Base-by-base conservation (phyloP, 371 early-diverging fungal species). In the Parasitella parasitica region DNA sequence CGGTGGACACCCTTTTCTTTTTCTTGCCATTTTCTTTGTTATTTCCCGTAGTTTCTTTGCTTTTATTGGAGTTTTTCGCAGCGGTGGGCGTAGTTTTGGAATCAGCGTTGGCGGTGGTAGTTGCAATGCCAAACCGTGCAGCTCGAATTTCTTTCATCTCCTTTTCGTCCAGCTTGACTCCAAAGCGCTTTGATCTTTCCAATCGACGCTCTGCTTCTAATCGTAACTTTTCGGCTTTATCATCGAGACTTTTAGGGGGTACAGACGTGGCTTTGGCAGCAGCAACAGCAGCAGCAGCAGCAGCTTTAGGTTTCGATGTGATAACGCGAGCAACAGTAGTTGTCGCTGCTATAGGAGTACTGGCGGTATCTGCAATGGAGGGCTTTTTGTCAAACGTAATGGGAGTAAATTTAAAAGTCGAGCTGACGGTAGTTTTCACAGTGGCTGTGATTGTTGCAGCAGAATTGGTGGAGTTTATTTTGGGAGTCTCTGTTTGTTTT, bases 111-210 rank as follows among this genome's bases (percentile, higher is more conserved):
- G 27, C 16, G n/a, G 28, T 18, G n/a, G 20, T 15, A n/a, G 48
- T 11, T 22, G 37, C 18, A n/a, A 57, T 55, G 22, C 75, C 75
- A 57, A 78, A 79, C 30, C 73, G 65, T 11, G 73, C 67, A 15
- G 80, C 80, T 48, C 81, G 76, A 38, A 78, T 48, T 26, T 73
- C 64, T n/a, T 69, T 68, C 67, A 71, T 78, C 28, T 69, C 68
- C 26, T 70, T 54, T 46, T 81, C 81, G 54, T 67, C 65, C 18
- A 76, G 54, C 20, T 71, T 71, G 3, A 82, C 75, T 32, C 82
- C 82, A 59, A 86, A 86, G 18, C 85, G 79, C 41, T 81, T 85
- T 28, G 84, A 81, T 50, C 86, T 67, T 58, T 83, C 83, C 11
- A 54, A 37, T 18, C 51, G 59, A 46, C 59, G 59, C 59, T 57